Evolutionary conservation across 805 yeast genomes (phyloP).

Genomic region (Teunomyces kruisii): DNA sequence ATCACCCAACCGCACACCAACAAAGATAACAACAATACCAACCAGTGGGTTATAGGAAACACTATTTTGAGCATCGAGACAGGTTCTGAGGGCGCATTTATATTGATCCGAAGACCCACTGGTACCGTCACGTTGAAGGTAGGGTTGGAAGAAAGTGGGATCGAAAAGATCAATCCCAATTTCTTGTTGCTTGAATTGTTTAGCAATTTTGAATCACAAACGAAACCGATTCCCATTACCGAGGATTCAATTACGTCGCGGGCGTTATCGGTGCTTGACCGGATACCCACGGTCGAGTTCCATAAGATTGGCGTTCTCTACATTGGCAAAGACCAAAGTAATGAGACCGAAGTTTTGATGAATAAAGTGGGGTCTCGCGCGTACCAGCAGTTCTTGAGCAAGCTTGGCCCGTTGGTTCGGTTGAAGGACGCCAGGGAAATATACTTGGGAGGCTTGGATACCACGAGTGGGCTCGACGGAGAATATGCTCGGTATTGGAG

Average conservation of each 20-base stretch:
- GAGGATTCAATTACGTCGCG: constrained; percentile 45
- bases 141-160: constrained; percentile 31
- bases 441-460: constrained; percentile 78
- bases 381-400: constrained; percentile 58
- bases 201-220: constrained; percentile 31
- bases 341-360: constrained; percentile 62
- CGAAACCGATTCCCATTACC: constrained; percentile 51
- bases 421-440: constrained; percentile 53
- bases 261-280: constrained; percentile 63
- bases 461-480: constrained; percentile 69
- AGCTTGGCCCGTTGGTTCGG: constrained; percentile 60
- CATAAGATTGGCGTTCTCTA: constrained; percentile 79
- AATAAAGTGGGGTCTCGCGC: constrained; percentile 64
- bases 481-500: constrained; percentile 71
- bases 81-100: constrained; percentile 40
- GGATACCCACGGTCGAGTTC: constrained; percentile 74
- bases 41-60: constrained; percentile 62
- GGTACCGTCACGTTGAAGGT: constrained; percentile 54
- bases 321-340: constrained; percentile 64
- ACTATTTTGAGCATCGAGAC: constrained; percentile 59
- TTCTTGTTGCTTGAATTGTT: constrained; percentile 53
- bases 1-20: constrained; percentile 17
- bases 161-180: constrained; percentile 33
- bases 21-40: constrained; percentile 15
- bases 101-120: constrained; percentile 64